Evolutionary conservation across 177 flowering plant genomes (phyloP), one percentile per base, ranked within the genome.

Genomic region (Vitis hybrid): DNA sequence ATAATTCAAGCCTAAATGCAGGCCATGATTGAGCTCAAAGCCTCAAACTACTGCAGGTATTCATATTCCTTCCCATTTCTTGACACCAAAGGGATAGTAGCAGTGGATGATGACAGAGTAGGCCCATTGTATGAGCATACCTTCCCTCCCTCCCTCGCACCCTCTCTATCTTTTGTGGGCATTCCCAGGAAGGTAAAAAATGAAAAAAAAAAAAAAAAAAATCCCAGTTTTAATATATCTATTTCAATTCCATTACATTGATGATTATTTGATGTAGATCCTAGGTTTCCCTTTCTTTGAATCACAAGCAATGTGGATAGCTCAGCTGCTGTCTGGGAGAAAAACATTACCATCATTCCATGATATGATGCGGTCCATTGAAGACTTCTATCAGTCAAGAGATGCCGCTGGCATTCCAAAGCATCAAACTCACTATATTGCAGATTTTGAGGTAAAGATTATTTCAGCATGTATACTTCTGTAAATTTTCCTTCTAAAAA

Each of bases 251-350:
- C 45, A 34, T 34, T 34, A 5, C 6, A 34, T 6, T 34, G 45
- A 6, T 34, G 45, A 30, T 66, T 57, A 11, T 32, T 5, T 19
- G 8, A 30, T 80, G 75, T 81, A 91, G 97, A 34, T 91, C 14
- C 83, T 91, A 75, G 94, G 91, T 56, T 88, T 92, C 51, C 95
- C 94, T 68, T 93, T 93, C 91, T 90, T 90, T 80, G 98, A 93
- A 77, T 77, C 91, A 57, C 98, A 93, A 93, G 97, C 96, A 79
- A 91, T 76, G 84, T 93, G 98, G 98, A 81, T 93, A 64, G 89
- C 97, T 70, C 86, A 93, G 66, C 70, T 89, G 52, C 73, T 93
- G 75, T 87, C 97, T 11, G 92, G 92, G 72, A 90, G 87, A 85
- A 86, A 79, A 80, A 74, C 64, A 51, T 67, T 93, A 75, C 98